These are phyloP conservation scores for Didymella segeticola DNA, from an alignment of 2,329 filamentous ascomycete species.

Conservation along the genomic window DNA sequence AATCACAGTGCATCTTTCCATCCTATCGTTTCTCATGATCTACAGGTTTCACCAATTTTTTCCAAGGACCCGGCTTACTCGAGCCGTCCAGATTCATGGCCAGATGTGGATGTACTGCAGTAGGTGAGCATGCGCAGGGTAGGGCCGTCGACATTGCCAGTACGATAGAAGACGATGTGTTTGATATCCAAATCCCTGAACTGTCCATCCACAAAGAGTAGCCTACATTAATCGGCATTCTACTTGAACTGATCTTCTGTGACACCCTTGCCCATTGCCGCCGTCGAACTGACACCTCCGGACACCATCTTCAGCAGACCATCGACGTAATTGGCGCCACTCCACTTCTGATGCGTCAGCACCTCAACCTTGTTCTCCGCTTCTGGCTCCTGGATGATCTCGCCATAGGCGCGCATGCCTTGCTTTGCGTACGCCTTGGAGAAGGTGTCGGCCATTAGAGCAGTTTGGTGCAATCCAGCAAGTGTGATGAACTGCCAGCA, in stretches of 20 bases:
- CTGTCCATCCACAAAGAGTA: neutral
- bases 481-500: constrained; percentile 99
- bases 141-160: too few species aligned
- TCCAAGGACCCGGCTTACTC: too few species aligned
- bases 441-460: constrained; percentile 89
- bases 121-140: too few species aligned
- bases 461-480: constrained; percentile 93
- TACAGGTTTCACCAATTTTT: too few species aligned
- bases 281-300: constrained; percentile 88
- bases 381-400: constrained; percentile 97
- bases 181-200: neutral
- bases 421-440: constrained; percentile 78
- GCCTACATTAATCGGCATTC: neutral
- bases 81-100: too few species aligned
- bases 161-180: neutral
- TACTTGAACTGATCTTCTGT: constrained; percentile 94
- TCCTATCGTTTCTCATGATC: too few species aligned
- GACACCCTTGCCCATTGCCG: constrained; percentile 96
- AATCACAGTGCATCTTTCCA: too few species aligned
- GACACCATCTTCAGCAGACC: constrained; percentile 97
- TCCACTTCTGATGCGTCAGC: constrained; percentile 99
- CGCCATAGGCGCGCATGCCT: constrained; percentile 96
- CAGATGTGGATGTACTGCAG: too few species aligned
- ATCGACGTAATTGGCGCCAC: constrained; percentile 91
- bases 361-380: constrained; percentile 91